phyloP scores from a whole-genome alignment of 2,329 filamentous ascomycete genomes.

The Fusarium torreyae region DNA sequence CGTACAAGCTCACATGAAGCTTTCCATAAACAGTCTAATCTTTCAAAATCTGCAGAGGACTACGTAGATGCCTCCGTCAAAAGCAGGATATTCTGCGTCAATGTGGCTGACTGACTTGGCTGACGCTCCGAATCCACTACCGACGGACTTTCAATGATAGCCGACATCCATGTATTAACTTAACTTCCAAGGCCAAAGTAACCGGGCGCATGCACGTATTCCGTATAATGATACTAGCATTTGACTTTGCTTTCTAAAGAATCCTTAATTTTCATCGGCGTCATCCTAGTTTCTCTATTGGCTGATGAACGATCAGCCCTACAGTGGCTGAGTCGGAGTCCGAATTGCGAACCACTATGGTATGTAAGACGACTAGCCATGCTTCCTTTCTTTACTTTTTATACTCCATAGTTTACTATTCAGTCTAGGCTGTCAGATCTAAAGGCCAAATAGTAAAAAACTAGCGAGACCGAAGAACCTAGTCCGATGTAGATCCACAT shows the following conservation, averaged over 20 bases:
- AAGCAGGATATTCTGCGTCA: constrained; percentile 2
- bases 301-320: constrained; percentile 32
- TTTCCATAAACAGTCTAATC: constrained; percentile 4
- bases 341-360: background rate
- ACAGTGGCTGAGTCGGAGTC: constrained; percentile 29
- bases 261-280: background rate
- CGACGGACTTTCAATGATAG: background rate
- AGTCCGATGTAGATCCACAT: constrained; percentile 10
- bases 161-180: too few species aligned
- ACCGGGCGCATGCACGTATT: constrained; percentile 6
- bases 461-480: background rate
- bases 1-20: constrained; percentile 15
- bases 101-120: constrained; percentile 33
- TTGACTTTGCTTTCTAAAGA: background rate
- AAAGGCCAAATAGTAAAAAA: background rate
- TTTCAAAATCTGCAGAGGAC: constrained; percentile 1
- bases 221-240: background rate
- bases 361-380: constrained; percentile 3
- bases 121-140: constrained; percentile 13
- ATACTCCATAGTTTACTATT: too few species aligned
- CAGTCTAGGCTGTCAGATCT: background rate
- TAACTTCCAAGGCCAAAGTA: constrained; percentile 3
- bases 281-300: constrained; percentile 2
- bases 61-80: background rate
- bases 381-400: background rate